A percentile compares a stretch with the other conserved stretches of the same genome.
phyloP scores from a whole-genome alignment of 352 stramenopile species.

The Phytophthora ohioensis region DNA sequence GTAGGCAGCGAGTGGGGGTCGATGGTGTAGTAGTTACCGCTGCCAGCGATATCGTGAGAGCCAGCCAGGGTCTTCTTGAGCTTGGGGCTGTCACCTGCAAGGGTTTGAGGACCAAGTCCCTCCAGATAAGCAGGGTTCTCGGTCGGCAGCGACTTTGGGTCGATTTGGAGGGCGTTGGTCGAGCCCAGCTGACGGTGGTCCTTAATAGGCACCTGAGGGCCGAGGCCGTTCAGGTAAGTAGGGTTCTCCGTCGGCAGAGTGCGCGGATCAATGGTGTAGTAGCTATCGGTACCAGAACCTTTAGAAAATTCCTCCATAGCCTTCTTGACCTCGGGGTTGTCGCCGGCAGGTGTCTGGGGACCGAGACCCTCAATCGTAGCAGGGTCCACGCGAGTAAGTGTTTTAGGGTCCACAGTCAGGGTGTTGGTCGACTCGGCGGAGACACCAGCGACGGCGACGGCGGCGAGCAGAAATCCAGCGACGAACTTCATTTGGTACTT shows the following conservation, averaged over 20 bases:
- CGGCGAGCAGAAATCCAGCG: conserved; percentile 27
- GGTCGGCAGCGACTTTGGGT: neutral
- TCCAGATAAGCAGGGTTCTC: neutral
- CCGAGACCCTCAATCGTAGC: conserved; percentile 9
- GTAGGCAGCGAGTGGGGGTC: conserved; percentile 7
- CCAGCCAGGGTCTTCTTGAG: neutral
- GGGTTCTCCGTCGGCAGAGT: neutral
- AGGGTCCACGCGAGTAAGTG: neutral
- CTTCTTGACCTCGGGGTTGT: conserved; percentile 1
- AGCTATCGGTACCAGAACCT: conserved; percentile 6
- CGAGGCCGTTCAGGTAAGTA: neutral
- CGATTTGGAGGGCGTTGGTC: neutral
- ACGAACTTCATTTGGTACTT: conserved; percentile 21
- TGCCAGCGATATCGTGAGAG: neutral
- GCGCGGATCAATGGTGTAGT: conserved; percentile 5
- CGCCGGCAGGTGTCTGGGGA: neutral
- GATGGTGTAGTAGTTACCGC: conserved; percentile 14
- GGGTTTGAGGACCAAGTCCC: neutral
- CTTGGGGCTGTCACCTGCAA: conserved; percentile 4
- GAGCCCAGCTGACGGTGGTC: neutral
- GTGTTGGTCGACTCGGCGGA: conserved; percentile 19
- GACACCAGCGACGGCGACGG: conserved; percentile 15
- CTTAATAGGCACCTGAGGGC: neutral
- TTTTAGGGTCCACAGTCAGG: conserved; percentile 11
- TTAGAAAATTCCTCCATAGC: neutral